Conservation (phyloP, 1,139 yeast species). For the Diutina mesorugosa region DNA sequence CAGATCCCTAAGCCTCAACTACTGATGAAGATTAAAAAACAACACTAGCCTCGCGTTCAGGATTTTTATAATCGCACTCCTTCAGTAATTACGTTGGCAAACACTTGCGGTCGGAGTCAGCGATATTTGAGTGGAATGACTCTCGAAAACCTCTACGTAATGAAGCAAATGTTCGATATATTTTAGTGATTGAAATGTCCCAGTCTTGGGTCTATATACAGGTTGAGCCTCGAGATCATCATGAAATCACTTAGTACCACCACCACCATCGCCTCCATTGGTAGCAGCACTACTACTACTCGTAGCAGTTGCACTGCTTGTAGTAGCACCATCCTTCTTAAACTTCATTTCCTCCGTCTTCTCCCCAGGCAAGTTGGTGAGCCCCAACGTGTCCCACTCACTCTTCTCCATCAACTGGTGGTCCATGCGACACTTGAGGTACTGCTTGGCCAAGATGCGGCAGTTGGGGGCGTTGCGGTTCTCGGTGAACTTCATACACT, state of each 20-base stretch:
- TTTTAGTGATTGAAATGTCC: no score
- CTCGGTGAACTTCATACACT: conserved; percentile 64
- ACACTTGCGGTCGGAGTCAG: no score
- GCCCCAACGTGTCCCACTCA: conserved; percentile 73
- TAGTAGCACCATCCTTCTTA: background rate
- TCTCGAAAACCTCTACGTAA: no score
- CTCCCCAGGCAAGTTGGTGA: conserved; percentile 52
- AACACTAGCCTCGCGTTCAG: no score
- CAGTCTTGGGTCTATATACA: background rate
- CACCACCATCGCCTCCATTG: background rate
- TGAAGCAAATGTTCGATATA: no score
- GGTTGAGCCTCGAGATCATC: no score
- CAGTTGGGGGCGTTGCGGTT: conserved; percentile 88
- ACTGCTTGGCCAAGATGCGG: conserved; percentile 67
- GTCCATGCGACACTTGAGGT: conserved; percentile 83
- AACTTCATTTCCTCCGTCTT: conserved; percentile 9
- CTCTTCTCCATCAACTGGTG: conserved; percentile 75
- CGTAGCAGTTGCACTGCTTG: background rate
- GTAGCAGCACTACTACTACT: background rate
- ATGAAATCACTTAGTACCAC: no score
- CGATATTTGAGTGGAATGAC: no score
- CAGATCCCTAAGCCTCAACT: no score
- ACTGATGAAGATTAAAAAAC: no score
- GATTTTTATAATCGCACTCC: no score
- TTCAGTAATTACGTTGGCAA: no score